Conservation (phyloP, 352 stramenopile genomes). For the Phytophthora sp. region DNA sequence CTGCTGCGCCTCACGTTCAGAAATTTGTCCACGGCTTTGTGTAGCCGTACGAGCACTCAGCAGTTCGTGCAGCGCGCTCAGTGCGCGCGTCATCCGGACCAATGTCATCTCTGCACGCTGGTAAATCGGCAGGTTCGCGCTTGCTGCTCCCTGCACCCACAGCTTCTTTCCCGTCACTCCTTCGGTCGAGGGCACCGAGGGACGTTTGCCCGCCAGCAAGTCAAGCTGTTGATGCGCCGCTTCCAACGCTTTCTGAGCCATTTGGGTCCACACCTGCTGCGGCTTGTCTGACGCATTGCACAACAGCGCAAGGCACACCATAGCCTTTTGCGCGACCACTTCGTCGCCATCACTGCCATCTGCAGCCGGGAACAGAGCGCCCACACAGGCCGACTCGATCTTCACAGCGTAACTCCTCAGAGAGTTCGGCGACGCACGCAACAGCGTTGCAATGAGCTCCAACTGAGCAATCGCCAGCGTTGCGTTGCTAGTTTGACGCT, state of each 20-base stretch:
- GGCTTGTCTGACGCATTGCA: constrained; percentile 72
- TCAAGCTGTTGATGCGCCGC: constrained; percentile 73
- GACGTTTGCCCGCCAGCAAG: constrained; percentile 62
- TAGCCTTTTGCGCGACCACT: constrained; percentile 20
- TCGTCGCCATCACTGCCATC: constrained; percentile 27
- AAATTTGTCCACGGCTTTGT: constrained; percentile 41
- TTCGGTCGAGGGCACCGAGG: constrained; percentile 13
- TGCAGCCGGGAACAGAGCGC: constrained; percentile 26
- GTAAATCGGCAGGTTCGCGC: constrained; percentile 55
- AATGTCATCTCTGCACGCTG: constrained; percentile 56
- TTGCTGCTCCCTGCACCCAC: constrained; percentile 56
- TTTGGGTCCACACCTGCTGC: constrained; percentile 66
- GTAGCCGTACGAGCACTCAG: constrained; percentile 45
- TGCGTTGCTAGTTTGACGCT: constrained; percentile 20
- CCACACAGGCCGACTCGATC: constrained; percentile 60
- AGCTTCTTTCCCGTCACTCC: constrained; percentile 56
- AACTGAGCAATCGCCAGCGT: constrained; percentile 37
- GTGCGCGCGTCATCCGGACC: constrained; percentile 43
- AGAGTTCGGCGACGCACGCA: constrained; percentile 60
- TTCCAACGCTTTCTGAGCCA: constrained; percentile 65
- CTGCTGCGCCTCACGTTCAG: constrained; percentile 79
- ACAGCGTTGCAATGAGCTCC: constrained; percentile 50
- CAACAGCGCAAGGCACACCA: constrained; percentile 54
- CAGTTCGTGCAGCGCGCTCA: constrained; percentile 47
- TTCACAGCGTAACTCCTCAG: constrained; percentile 65